Evolutionary conservation across 2,329 filamentous ascomycete genomes (phyloP), one percentile per base, ranked within the genome.

Genomic region (Hypoxylon sp.): DNA sequence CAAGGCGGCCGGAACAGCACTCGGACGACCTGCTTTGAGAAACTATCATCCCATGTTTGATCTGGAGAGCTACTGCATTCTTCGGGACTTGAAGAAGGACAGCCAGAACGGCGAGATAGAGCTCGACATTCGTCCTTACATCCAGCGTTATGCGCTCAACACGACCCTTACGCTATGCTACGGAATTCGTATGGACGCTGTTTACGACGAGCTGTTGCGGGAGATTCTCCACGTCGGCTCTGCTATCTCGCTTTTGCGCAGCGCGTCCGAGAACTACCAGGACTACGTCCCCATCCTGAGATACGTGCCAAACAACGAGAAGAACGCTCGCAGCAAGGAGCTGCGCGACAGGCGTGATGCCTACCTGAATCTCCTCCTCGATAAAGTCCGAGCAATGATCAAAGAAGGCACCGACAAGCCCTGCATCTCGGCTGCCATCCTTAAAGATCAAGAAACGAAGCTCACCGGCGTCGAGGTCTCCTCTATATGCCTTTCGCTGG

Each of bases 81-180:
- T 84, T 0, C 75, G 81, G 10, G 83, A 85, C 64, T 60, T 85
- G 28, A 68, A 77, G 0, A 74, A 73, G 8, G 82, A 85, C 62
- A 81, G 79, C 62, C 71, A 76, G 8, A 72, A 76, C 24, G 80
- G 79, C 1, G 73, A 74, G 4, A 56, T 78, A 0, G 81, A 84
- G 65, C 76, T 84, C 51, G 78, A 77, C 47, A 72, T 84, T 2
- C 74, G 83, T 4, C 82, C 82, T 0, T 85, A 85, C 61, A 81
- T 85, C 30, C 83, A 85, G 65, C 76, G 83, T 13, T 85, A 81
- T 70, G 83, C 82, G 0, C 75, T 85, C 7, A 85, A 85, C 71
- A 85, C 83, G 0, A 85, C 82, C 0, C 72, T 86, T 17, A 86
- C 83, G 0, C 77, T 85, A 0, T 85, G 82, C 68, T 85, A 85